Evolutionary conservation across 2,329 filamentous ascomycete species (phyloP), one percentile per base, ranked within the genome.

Genomic region (Diaporthe ilicicola): DNA sequence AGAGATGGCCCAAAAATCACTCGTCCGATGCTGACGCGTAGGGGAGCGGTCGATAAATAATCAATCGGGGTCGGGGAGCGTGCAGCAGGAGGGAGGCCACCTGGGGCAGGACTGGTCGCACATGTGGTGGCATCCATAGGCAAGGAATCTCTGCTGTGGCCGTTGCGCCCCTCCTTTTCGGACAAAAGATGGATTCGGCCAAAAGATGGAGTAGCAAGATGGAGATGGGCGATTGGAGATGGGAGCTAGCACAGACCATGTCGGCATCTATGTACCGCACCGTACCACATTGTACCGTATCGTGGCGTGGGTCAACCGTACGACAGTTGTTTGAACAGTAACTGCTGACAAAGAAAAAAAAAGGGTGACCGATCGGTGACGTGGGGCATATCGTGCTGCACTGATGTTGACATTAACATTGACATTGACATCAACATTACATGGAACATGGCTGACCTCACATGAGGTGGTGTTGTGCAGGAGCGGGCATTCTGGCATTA

Each of bases 11-110:
- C 32, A 50, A 62, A 64, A 34, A 56, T 61, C 59, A 64, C 6
- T 59, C 29, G 56, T 67, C 54, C 27, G 59, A 48, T 62, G 59
- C 42, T 62, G 59, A 62, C 59, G 29, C 27, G 44, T 48, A 34
- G 22, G 42, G 44, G 27, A 46, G 19, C 17, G 5, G 42, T 29
- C 17, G 42, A 62, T 15, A 17, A 42, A 62, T 22, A 22, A 46
- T 24, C 39, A 39, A 13, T 39, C 13, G 9, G 9, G 32, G 32
- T 34, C 32, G 17, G 24, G 34, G 55, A 34, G 32, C 32, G 44
- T n/a, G 15, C 37, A 53, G 34, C 2, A 19, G 32, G 34, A 22
- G 12, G 19, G 27, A 27, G 27, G 34, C 59, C 42, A 62, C 19
- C 59, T 48, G 42, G 59, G 56, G 22, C 39, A 46, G 27, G 27